Evolutionary conservation across 352 stramenopile genomes (phyloP), one percentile per base, ranked within the genome.

Genomic region (Globisporangium middletonii): DNA sequence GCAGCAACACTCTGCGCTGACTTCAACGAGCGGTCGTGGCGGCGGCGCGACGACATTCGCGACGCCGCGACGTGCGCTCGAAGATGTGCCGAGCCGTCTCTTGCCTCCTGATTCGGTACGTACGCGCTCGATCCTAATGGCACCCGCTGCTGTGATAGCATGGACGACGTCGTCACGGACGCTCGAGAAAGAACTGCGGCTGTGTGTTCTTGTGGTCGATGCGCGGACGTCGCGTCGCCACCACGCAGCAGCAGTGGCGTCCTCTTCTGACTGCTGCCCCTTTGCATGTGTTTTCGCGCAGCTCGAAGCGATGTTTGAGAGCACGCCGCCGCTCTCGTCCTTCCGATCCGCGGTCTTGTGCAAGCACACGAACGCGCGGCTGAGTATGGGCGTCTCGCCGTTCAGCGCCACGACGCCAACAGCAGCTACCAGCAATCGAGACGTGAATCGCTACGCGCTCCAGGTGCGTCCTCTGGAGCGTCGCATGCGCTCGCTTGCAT

Each of bases 331-430:
- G 38, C 63, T 90, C 43, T 75, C 74, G 41, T 71, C 50, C 11
- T 90, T 90, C 62, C 67, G 76, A n/a, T 75, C 66, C 16, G 68
- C 72, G 9, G 64, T 88, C 30, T 69, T 88, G 64, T 87, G 76
- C 69, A 90, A 86, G 59, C 79, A 88, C 64, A 68, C 70, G 41
- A 82, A 83, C 38, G 77, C 73, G 50, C 68, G 79, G 9, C 61
- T 60, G 12, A 58, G 65, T 23, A n/a, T 41, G 33, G 51, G 51
- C 12, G 16, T 53, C 35, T 59, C 58, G 45, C 58, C 51, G 13
- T 23, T 57, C 28, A 57, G 38, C 28, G 46, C 56, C 23, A 42
- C 55, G 52, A 28, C 58, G n/a, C 27, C 43, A 13, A 45, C 37
- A 26, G 13, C 41, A 26, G 43, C 8, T 48, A 9, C 6, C 12